Base-by-base conservation (phyloP, 2,329 filamentous ascomycete species). In the Talaromyces sp. region DNA sequence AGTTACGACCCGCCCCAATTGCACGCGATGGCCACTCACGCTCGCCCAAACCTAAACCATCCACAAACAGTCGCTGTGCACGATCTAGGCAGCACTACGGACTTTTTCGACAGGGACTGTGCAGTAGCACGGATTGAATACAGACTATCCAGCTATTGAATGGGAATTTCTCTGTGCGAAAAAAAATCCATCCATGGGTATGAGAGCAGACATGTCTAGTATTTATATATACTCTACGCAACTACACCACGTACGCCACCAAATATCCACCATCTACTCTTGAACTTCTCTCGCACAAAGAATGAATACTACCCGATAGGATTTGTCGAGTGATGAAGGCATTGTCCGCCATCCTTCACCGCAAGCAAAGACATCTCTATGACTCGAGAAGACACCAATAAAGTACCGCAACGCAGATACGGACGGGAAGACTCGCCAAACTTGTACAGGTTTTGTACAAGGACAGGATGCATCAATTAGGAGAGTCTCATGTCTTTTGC, bases 31-130 rank as follows among this genome's bases (percentile, higher is more conserved):
- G 19, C 52, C 52, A 56, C 49, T 52, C 49, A 52, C 49, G 49
- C 49, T 52, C 49, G 67, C 35, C 67, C 22, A 27, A 66, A 68
- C 54, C 64, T 37, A 37, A 19, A 56, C 52, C 22, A 56, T 56
- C 33, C 52, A 37, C 52, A 56, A 37, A 37, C 52, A 65, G 66
- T 71, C 68, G 43, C 61, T 64, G 31, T 45, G 15, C 35, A 35
- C 3, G 8, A 27, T 41, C 15, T 41, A 52, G 35, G 37, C 47
- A 37, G 50, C 50, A 39, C 37, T 45, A 57, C n/a, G 50, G 17
- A 35, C 17, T 10, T 35, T n/a, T 37, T 54, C 50, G 13, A 35
- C 1, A 54, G 31, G 13, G n/a, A 54, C 19, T 2, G 10, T 33
- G n/a, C 45, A 47, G n/a, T 10, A 52, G 17, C 49, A 52, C 3